A percentile compares a stretch with the other conserved stretches of the same genome.
phyloP scores from a whole-genome alignment of 2,329 filamentous ascomycete species.

The Xylariaceae sp. region DNA sequence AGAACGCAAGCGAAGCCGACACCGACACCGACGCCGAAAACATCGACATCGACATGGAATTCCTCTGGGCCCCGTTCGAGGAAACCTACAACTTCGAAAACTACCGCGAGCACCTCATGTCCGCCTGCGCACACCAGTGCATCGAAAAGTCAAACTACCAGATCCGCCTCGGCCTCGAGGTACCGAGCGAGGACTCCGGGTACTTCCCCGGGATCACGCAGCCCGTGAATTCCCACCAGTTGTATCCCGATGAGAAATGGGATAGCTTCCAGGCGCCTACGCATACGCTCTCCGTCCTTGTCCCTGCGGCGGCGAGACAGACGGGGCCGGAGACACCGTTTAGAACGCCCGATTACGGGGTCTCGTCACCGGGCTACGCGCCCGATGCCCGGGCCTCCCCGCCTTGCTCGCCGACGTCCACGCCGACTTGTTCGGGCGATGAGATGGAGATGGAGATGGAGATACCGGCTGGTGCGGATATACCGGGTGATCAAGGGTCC shows the following conservation, averaged over 20 bases:
- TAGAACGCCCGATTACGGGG: too few species aligned
- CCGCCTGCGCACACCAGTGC: slow-evolving; percentile 21
- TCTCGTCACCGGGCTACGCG: too few species aligned
- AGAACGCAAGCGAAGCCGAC: too few species aligned
- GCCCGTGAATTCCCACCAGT: not conserved
- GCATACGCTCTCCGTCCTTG: not conserved
- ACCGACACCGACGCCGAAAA: not conserved
- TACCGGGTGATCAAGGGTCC: too few species aligned
- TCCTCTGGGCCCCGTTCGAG: slow-evolving; percentile 22
- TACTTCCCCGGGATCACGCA: slow-evolving; percentile 12
- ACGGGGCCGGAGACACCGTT: too few species aligned
- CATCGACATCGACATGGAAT: not conserved
- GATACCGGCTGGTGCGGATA: too few species aligned
- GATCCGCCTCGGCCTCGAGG: slow-evolving; percentile 23
- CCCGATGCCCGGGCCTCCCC: too few species aligned
- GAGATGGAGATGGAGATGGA: too few species aligned
- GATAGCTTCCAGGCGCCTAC: slow-evolving; percentile 7
- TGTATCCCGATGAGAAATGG: slow-evolving; percentile 17
- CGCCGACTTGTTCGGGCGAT: too few species aligned
- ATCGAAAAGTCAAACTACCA: slow-evolving; percentile 22
- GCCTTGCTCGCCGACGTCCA: too few species aligned
- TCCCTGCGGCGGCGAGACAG: not conserved
- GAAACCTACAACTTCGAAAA: slow-evolving; percentile 22
- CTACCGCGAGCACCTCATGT: slow-evolving; percentile 22
- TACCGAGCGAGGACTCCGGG: slow-evolving; percentile 22